These are phyloP conservation scores for Phytophthora cryptogea DNA, from an alignment of 352 stramenopile genomes.

Conservation along the genomic window DNA sequence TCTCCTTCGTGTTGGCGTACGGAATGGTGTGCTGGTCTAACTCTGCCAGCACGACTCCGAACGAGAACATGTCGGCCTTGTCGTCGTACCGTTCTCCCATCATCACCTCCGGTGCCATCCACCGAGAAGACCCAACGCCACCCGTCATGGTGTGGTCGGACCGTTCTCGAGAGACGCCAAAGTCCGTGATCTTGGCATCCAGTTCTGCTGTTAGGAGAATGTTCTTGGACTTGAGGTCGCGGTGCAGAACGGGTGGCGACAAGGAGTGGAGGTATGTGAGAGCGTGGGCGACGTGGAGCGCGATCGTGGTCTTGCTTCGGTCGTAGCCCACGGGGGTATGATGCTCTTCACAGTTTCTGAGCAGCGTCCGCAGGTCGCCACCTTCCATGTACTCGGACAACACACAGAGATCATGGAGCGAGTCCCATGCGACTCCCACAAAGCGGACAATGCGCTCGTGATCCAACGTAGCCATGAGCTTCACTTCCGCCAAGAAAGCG, in stretches of 20 bases:
- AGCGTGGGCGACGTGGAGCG: constrained; percentile 37
- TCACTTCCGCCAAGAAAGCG: constrained; percentile 35
- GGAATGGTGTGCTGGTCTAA: constrained; percentile 40
- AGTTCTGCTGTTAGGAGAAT: constrained; percentile 35
- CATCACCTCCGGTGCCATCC: constrained; percentile 55
- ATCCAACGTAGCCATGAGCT: constrained; percentile 45
- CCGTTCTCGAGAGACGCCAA: constrained; percentile 42
- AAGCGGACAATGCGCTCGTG: constrained; percentile 52
- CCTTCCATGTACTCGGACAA: constrained; percentile 59
- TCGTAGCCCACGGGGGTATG: constrained; percentile 31
- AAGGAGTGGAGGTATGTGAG: constrained; percentile 52
- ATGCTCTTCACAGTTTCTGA: constrained; percentile 38
- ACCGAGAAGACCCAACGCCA: constrained; percentile 41
- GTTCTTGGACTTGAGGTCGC: constrained; percentile 44
- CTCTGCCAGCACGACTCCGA: constrained; percentile 47
- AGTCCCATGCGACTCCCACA: constrained; percentile 56
- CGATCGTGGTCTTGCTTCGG: constrained; percentile 34
- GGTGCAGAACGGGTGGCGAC: constrained; percentile 30
- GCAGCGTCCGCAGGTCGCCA: constrained; percentile 39
- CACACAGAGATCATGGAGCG: constrained; percentile 41
- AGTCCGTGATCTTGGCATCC: constrained; percentile 41
- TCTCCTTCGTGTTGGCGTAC: constrained; percentile 38
- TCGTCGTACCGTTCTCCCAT: constrained; percentile 48
- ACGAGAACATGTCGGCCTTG: constrained; percentile 56
- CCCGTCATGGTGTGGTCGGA: constrained; percentile 43